phyloP scores from a whole-genome alignment of 2,329 filamentous ascomycete genomes.

The Mycocentrospora acerina region DNA sequence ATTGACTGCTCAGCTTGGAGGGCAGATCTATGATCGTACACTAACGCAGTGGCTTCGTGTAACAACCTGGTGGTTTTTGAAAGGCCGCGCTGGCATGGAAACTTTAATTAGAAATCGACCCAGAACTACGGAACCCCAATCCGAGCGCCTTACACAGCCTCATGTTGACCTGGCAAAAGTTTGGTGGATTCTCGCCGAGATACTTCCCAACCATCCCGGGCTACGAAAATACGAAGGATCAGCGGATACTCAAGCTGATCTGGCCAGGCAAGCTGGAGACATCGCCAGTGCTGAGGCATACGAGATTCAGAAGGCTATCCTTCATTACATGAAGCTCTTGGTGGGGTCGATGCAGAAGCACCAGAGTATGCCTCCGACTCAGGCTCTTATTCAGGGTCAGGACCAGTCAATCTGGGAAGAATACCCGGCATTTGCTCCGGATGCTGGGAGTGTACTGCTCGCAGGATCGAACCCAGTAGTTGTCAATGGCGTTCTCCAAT shows the following conservation, averaged over 20 bases:
- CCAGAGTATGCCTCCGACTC: slow-evolving; percentile 66
- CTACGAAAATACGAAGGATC: slow-evolving; percentile 29
- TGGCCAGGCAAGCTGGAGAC: slow-evolving; percentile 48
- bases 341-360: slow-evolving; percentile 83
- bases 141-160: slow-evolving; percentile 65
- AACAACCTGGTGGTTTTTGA: slow-evolving; percentile 87
- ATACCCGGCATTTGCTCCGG: slow-evolving; percentile 72
- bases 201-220: slow-evolving; percentile 40
- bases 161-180: slow-evolving; percentile 84
- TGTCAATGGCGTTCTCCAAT: slow-evolving; percentile 43
- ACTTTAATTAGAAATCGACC: slow-evolving; percentile 66
- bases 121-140: slow-evolving; percentile 52
- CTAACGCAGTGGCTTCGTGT: slow-evolving; percentile 70
- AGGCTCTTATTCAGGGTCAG: slow-evolving; percentile 72
- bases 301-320: slow-evolving; percentile 56
- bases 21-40: slow-evolving; percentile 63
- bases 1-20: slow-evolving; percentile 72
- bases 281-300: slow-evolving; percentile 48
- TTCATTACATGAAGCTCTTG: slow-evolving; percentile 70
- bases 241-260: slow-evolving; percentile 36
- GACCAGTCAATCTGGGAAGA: slow-evolving; percentile 81
- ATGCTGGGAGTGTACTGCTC: slow-evolving; percentile 66
- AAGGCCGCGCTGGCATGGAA: slow-evolving; percentile 76
- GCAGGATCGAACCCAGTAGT: slow-evolving; percentile 28
- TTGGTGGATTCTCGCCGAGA: slow-evolving; percentile 69